These are phyloP conservation scores for Ocimum tenuiflorum DNA, from an alignment of 257 asterid genomes.

Conservation along the genomic window DNA sequence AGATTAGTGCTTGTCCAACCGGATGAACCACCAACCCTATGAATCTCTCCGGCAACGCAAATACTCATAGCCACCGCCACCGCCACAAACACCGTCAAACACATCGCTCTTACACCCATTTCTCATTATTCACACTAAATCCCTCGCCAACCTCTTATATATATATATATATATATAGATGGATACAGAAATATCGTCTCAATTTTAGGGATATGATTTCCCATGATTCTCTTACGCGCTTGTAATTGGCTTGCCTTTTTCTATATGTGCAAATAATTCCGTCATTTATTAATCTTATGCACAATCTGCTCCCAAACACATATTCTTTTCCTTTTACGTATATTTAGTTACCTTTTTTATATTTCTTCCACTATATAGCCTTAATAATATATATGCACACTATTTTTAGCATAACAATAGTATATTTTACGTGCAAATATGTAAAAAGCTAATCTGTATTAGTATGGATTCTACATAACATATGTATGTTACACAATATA, in stretches of 20 bases:
- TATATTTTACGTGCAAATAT: too few species aligned
- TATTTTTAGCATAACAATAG: too few species aligned
- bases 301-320: background rate
- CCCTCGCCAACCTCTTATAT: too few species aligned
- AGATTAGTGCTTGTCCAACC: constrained; percentile 38
- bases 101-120: constrained; percentile 14
- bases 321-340: too few species aligned
- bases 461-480: too few species aligned
- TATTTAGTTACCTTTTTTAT: too few species aligned
- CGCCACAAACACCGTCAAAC: background rate
- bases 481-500: too few species aligned
- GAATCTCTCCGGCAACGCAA: constrained; percentile 10
- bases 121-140: background rate
- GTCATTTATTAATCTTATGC: background rate
- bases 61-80: background rate
- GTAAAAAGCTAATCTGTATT: too few species aligned
- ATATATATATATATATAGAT: background rate
- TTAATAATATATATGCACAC: too few species aligned
- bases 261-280: background rate
- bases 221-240: background rate
- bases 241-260: constrained; percentile 1
- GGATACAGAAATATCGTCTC: too few species aligned
- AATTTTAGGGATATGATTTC: background rate
- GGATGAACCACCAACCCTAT: constrained; percentile 39
- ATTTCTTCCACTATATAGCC: too few species aligned